Percentiles rank a stretch among this genome's conserved stretches.
phyloP scores from a whole-genome alignment of 202 grass and related monocot genomes.

The Digitaria exilis region DNA sequence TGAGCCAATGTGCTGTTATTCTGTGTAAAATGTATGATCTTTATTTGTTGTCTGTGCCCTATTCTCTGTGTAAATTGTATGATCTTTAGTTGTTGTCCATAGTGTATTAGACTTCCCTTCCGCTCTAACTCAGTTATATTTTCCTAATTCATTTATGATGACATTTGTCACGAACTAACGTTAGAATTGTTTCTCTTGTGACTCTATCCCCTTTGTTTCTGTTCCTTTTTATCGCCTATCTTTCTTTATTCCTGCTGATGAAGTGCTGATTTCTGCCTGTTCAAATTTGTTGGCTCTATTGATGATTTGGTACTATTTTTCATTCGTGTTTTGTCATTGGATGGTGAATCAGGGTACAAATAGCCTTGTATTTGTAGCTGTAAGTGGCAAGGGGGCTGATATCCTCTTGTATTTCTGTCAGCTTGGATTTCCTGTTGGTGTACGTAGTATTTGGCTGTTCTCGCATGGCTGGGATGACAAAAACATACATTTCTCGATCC shows the following conservation, averaged over 20 bases:
- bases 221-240: too few relatives aligned
- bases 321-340: background rate
- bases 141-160: background rate
- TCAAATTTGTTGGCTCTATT: background rate
- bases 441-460: background rate
- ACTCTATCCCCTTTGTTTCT: too few relatives aligned
- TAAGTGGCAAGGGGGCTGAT: background rate
- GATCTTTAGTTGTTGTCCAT: too few relatives aligned
- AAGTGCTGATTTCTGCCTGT: background rate
- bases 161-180: background rate
- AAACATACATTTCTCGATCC: conserved; percentile 56
- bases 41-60: background rate
- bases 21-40: background rate
- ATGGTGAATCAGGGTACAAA: conserved; percentile 20
- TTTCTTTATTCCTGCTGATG: conserved; percentile 4
- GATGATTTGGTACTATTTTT: conserved; percentile 5
- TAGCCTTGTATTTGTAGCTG: background rate
- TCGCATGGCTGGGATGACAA: conserved; percentile 48
- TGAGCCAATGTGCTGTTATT: conserved; percentile 31
- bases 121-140: background rate
- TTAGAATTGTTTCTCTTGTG: background rate
- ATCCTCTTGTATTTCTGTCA: background rate
- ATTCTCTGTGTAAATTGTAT: too few relatives aligned
- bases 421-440: background rate
- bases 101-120: background rate